phyloP scores from a whole-genome alignment of 306 rosid species.

The Echinosophora koreensis region DNA sequence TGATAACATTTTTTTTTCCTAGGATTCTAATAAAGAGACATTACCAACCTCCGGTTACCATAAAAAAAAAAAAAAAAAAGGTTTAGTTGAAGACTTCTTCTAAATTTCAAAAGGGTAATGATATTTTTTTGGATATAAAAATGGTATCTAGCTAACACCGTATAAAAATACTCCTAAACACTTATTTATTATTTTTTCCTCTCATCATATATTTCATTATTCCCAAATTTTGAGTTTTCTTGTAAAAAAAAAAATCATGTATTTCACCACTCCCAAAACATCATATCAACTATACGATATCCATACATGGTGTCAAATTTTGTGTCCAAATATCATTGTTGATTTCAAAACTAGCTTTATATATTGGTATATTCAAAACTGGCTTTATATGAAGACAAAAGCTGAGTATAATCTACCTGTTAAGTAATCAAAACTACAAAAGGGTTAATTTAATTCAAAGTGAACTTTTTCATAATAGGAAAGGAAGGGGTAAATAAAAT shows the following conservation, averaged over 20 bases:
- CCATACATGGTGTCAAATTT: too few species aligned
- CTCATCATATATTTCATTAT: too few species aligned
- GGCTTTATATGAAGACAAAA: not conserved
- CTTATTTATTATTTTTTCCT: too few species aligned
- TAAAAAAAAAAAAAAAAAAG: not conserved
- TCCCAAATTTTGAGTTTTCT: too few species aligned
- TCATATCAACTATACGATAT: too few species aligned
- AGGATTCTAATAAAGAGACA: slow-evolving; percentile 35
- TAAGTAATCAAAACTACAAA: not conserved
- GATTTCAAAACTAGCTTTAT: not conserved
- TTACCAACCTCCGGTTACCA: slow-evolving; percentile 22
- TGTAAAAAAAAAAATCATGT: too few species aligned
- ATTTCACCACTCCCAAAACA: too few species aligned
- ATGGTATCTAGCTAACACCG: too few species aligned
- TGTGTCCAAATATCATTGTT: too few species aligned
- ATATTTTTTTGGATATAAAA: too few species aligned
- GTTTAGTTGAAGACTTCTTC: not conserved
- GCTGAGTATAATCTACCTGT: not conserved
- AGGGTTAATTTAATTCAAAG: not conserved
- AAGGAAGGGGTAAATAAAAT: not conserved
- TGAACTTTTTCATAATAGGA: not conserved
- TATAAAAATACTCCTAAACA: too few species aligned
- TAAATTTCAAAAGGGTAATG: not conserved
- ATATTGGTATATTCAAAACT: too few species aligned
- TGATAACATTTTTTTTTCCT: not conserved